Evolutionary conservation across 306 rosid genomes (phyloP).

Genomic region (Castanospermum australe): DNA sequence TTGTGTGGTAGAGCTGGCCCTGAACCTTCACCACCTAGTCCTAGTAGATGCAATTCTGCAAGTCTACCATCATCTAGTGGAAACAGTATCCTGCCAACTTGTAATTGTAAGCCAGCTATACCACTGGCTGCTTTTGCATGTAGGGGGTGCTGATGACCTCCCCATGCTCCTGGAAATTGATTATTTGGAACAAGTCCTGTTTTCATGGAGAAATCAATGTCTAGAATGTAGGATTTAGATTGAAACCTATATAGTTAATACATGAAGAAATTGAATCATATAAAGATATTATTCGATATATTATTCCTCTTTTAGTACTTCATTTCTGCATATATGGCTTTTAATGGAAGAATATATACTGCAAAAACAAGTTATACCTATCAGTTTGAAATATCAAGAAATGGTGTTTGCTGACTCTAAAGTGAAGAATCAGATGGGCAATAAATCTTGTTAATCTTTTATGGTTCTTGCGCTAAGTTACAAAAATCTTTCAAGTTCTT

Average conservation of each 20-base stretch:
- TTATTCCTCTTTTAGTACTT: not conserved
- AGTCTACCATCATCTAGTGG: slow-evolving; percentile 82
- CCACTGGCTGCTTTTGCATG: slow-evolving; percentile 86
- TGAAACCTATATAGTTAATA: not conserved
- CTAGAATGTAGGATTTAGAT: not conserved
- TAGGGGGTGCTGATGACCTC: slow-evolving; percentile 67
- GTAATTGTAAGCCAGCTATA: slow-evolving; percentile 65
- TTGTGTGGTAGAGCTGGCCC: slow-evolving; percentile 60
- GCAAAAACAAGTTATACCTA: slow-evolving; percentile 15
- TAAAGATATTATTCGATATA: not conserved
- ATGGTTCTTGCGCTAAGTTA: too few species aligned
- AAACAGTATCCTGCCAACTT: slow-evolving; percentile 65
- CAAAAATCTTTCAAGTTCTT: too few species aligned
- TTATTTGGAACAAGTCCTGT: slow-evolving; percentile 52
- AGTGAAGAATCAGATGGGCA: too few species aligned
- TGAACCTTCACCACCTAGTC: slow-evolving; percentile 75
- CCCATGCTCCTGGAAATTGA: slow-evolving; percentile 61
- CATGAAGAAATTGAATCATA: not conserved
- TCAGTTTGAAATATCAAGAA: too few species aligned
- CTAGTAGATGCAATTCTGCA: slow-evolving; percentile 71
- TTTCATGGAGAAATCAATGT: slow-evolving; percentile 29
- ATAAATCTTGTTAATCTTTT: too few species aligned
- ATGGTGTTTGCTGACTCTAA: too few species aligned
- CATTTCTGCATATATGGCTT: not conserved
- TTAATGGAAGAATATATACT: not conserved